phyloP scores from a whole-genome alignment of 2,329 filamentous ascomycete species.

The Amylocarpus encephaloides region DNA sequence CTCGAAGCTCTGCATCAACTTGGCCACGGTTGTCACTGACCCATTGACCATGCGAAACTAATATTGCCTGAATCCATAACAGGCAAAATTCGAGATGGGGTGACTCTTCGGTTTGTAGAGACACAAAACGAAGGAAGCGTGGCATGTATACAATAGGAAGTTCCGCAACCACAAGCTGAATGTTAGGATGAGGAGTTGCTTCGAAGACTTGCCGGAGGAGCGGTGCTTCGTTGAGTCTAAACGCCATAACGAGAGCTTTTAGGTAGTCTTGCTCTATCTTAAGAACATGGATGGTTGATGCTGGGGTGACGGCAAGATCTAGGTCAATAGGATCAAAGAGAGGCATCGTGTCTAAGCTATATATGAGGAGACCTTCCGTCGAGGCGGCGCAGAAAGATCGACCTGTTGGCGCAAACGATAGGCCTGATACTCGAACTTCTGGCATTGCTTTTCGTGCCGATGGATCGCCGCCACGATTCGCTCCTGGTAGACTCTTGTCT shows the following conservation, averaged over 20 bases:
- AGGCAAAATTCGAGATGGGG: slow-evolving; percentile 94
- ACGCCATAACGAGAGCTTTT: slow-evolving; percentile 93
- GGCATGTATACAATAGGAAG: slow-evolving; percentile 82
- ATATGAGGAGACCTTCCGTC: slow-evolving; percentile 89
- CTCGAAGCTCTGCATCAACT: slow-evolving; percentile 76
- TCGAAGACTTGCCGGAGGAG: slow-evolving; percentile 84
- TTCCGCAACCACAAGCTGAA: slow-evolving; percentile 69
- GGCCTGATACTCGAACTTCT: slow-evolving; percentile 76
- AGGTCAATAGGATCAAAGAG: slow-evolving; percentile 96
- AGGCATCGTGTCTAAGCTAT: slow-evolving; percentile 77
- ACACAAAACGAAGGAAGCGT: slow-evolving; percentile 79
- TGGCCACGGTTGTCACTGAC: slow-evolving; percentile 74
- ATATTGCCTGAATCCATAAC: slow-evolving; percentile 78
- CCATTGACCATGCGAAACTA: slow-evolving; percentile 79
- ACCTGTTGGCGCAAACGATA: slow-evolving; percentile 84
- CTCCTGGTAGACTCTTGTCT: slow-evolving; percentile 74
- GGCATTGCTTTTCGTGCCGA: slow-evolving; percentile 69
- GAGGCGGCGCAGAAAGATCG: slow-evolving; percentile 90
- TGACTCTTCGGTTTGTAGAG: slow-evolving; percentile 78
- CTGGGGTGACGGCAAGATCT: slow-evolving; percentile 86
- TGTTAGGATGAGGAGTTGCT: slow-evolving; percentile 66
- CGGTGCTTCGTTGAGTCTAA: slow-evolving; percentile 81
- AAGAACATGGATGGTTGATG: slow-evolving; percentile 66
- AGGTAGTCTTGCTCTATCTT: slow-evolving; percentile 71
- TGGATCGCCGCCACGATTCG: slow-evolving; percentile 76